These are phyloP conservation scores for Parastagonospora nodorum DNA, from an alignment of 2,329 filamentous ascomycete genomes.

Conservation along the genomic window DNA sequence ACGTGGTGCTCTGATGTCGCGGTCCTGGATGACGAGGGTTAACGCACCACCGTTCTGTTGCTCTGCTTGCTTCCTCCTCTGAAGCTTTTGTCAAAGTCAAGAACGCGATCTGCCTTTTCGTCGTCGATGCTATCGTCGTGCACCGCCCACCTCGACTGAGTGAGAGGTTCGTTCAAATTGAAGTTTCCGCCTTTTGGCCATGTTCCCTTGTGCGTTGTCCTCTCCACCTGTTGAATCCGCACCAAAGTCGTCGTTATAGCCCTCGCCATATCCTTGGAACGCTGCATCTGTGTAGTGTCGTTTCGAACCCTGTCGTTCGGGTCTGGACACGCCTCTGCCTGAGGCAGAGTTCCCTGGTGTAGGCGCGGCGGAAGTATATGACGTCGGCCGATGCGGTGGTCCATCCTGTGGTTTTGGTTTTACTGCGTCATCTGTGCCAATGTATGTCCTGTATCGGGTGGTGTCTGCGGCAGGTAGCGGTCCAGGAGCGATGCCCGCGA, in stretches of 20 bases:
- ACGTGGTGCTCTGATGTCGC: background rate
- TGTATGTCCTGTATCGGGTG: constrained; percentile 48
- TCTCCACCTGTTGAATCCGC: constrained; percentile 74
- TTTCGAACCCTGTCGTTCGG: constrained; percentile 72
- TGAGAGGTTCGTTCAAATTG: constrained; percentile 43
- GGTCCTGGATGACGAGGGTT: background rate
- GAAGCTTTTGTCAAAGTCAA: background rate
- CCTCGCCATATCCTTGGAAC: constrained; percentile 76
- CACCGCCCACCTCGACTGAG: constrained; percentile 43
- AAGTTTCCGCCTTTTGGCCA: constrained; percentile 42
- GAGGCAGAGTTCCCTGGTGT: constrained; percentile 46
- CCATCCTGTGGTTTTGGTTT: constrained; percentile 36
- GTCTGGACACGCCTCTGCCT: constrained; percentile 58
- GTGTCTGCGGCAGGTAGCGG: constrained; percentile 49
- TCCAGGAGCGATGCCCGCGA: constrained; percentile 50
- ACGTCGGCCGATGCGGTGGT: constrained; percentile 25
- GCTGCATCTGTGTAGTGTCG: constrained; percentile 75
- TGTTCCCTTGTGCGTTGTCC: constrained; percentile 56
- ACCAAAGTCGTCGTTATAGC: constrained; percentile 69
- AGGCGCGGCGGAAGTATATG: constrained; percentile 25
- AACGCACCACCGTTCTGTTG: background rate
- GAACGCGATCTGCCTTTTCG: background rate
- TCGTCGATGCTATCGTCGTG: constrained; percentile 33
- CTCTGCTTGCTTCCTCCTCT: background rate
- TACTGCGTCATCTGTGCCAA: constrained; percentile 51